A percentile compares a stretch with the other conserved stretches of the same genome.
phyloP scores from a whole-genome alignment of 495 filamentous ascomycete genomes.

The Podospora sp. region DNA sequence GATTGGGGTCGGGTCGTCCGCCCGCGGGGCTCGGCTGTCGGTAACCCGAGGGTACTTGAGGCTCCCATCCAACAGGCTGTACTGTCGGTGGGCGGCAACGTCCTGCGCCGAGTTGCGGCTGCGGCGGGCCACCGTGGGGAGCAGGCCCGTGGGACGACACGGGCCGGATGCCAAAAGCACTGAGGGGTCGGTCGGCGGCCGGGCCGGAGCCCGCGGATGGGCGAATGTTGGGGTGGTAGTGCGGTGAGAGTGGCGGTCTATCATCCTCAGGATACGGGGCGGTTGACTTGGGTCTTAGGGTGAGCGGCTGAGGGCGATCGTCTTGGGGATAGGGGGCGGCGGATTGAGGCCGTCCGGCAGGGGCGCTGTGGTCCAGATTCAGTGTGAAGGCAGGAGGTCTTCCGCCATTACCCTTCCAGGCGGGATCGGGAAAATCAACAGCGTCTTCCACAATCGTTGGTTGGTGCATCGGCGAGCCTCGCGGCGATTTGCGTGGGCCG shows the following conservation, averaged over 20 bases:
- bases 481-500: conserved; percentile 28
- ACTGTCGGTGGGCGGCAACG: conserved; percentile 30
- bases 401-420: conserved; percentile 42
- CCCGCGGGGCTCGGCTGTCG: conserved; percentile 46
- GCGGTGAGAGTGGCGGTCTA: conserved; percentile 35
- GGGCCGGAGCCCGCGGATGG: conserved; percentile 42
- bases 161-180: conserved; percentile 67
- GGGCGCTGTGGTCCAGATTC: conserved; percentile 36
- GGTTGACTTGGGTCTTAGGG: conserved; percentile 50
- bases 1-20: conserved; percentile 26
- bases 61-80: conserved; percentile 46
- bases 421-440: conserved; percentile 74
- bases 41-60: conserved; percentile 46
- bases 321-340: conserved; percentile 60
- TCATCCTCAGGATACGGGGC: conserved; percentile 71
- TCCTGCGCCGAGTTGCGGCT: conserved; percentile 18
- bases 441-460: conserved; percentile 38
- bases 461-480: conserved; percentile 22
- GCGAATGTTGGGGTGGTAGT: conserved; percentile 42
- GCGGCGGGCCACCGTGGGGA: conserved; percentile 17
- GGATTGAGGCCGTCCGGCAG: conserved; percentile 50
- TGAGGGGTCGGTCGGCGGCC: conserved; percentile 60
- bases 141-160: conserved; percentile 30
- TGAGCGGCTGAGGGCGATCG: conserved; percentile 34
- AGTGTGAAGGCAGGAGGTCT: conserved; percentile 51